Evolutionary conservation across 2,329 filamentous ascomycete genomes (phyloP), one percentile per base, ranked within the genome.

Genomic region (Stylonectria norvegica): DNA sequence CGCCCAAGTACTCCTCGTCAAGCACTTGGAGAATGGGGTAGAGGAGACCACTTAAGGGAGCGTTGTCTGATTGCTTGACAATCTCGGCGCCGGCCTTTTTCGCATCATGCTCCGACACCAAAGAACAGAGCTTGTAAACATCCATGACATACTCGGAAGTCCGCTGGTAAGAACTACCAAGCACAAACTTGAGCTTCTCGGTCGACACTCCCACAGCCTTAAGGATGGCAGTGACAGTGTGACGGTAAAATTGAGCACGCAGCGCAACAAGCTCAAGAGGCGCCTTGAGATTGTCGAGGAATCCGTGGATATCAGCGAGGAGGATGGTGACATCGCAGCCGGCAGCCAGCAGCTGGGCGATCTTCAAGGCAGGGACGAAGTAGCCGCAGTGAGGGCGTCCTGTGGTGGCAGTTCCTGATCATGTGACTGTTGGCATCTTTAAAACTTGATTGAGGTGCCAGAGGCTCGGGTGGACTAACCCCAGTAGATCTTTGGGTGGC

Each of bases 81-180:
- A 97, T 81, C 66, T 97, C 93, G 2, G 89, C 86, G 27, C 91
- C 91, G 0, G 91, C 90, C 67, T 89, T 93, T 67, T 89, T 88
- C 12, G 89, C 88, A 58, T 93, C 83, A 60, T 90, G 81, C 66
- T 89, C 81, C 11, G 83, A 83, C 5, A 85, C 79, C 38, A 87
- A 66, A 4, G 79, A 79, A 32, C 76, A 78, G 50, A 97, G 63
- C 59, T 85, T 81, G 69, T 90, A 91, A 22, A 95, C 68, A 61
- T 97, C 91, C 86, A 95, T 93, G 45, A 83, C 79, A 69, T 96
- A 97, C 29, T 81, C 75, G 17, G 74, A 60, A 42, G 64, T 76
- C 56, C 76, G 79, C 62, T 96, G 89, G 78, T 94, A 95, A 35
- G 78, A 83, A 56, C 83, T 89, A 10, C 91, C 93, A 2, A 87